Percentiles rank a stretch among this genome's conserved stretches.
Conservation (phyloP, 2,329 filamentous ascomycete species). For the Alternaria longipes region DNA sequence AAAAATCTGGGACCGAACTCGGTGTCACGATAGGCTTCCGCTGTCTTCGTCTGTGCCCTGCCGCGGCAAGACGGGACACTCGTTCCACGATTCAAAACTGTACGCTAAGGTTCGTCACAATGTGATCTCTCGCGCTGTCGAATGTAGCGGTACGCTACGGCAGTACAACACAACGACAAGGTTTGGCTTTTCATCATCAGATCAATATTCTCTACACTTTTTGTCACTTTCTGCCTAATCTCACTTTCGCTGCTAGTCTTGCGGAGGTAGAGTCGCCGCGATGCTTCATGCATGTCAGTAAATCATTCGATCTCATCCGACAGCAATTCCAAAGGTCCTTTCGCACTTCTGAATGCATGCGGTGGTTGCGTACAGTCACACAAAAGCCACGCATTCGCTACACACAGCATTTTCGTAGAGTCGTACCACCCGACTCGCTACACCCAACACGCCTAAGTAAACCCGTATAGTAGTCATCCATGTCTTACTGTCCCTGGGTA, state of each 20-base stretch:
- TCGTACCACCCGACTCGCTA: constrained; percentile 3
- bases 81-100: neutral
- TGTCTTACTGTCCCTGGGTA: neutral
- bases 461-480: neutral
- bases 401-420: constrained; percentile 3
- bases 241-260: neutral
- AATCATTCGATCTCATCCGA: neutral
- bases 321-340: neutral
- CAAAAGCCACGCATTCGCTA: constrained; percentile 28
- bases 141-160: constrained; percentile 1
- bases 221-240: neutral
- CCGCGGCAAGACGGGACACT: constrained; percentile 3
- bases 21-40: neutral
- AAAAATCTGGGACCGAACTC: neutral
- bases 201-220: neutral
- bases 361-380: constrained; percentile 25
- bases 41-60: constrained; percentile 6
- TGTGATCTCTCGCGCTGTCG: neutral
- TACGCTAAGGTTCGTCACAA: neutral
- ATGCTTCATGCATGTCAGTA: neutral
- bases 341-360: neutral
- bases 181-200: neutral
- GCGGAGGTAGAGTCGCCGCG: neutral
- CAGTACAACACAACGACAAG: neutral
- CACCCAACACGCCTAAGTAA: neutral